These are phyloP conservation scores for Aristolochia californica DNA, from an alignment of 164 flowering plant species.

Conservation along the genomic window DNA sequence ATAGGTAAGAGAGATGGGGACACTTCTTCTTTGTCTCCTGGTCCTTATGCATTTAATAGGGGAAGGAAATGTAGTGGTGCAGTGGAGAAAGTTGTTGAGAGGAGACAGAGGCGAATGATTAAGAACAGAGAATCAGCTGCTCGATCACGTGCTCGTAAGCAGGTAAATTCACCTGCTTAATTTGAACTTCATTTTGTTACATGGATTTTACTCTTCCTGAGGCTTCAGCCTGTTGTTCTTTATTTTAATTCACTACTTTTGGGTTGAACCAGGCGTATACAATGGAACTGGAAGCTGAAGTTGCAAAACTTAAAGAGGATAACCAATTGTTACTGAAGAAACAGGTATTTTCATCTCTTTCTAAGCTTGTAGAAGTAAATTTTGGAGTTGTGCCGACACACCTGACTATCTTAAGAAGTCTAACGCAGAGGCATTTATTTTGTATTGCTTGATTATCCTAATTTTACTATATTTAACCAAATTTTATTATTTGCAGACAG, in stretches of 20 bases:
- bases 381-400: no score
- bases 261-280: slow-evolving; percentile 67
- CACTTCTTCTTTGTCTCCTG: slow-evolving; percentile 69
- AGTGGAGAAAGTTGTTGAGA: slow-evolving; percentile 79
- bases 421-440: not conserved
- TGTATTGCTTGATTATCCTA: not conserved
- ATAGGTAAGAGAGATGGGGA: slow-evolving; percentile 66
- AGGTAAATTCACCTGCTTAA: slow-evolving; percentile 30
- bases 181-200: not conserved
- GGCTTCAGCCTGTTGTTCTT: not conserved
- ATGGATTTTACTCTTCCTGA: not conserved
- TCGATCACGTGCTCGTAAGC: slow-evolving; percentile 92
- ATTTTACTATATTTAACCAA: not conserved
- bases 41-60: slow-evolving; percentile 55
- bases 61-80: slow-evolving; percentile 49
- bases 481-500: slow-evolving; percentile 42
- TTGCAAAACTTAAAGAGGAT: slow-evolving; percentile 78
- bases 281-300: slow-evolving; percentile 87
- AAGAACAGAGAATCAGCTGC: slow-evolving; percentile 96
- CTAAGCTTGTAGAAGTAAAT: not conserved
- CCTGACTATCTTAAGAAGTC: no score
- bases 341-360: slow-evolving; percentile 36
- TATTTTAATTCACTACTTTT: slow-evolving; percentile 2
- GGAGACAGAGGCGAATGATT: slow-evolving; percentile 89
- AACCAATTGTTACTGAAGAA: slow-evolving; percentile 58